These are phyloP conservation scores for Orbilia brochopaga DNA, from an alignment of 2,329 filamentous ascomycete species.

Conservation along the genomic window DNA sequence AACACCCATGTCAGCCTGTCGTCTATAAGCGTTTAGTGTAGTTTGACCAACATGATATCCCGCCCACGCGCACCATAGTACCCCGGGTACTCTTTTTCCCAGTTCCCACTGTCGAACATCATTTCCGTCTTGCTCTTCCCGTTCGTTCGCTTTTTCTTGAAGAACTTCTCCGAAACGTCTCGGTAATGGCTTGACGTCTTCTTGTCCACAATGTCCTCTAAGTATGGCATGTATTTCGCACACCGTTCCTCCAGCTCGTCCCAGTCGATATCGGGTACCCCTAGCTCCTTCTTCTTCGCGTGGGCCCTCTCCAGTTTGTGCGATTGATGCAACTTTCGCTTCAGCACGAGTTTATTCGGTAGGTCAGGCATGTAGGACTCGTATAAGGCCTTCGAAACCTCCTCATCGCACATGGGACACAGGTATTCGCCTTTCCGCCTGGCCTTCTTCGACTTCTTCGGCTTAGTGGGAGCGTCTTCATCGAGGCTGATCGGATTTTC, in stretches of 20 bases:
- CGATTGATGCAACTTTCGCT: slow-evolving; percentile 41
- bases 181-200: slow-evolving; percentile 33
- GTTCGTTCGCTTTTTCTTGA: slow-evolving; percentile 23
- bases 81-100: slow-evolving; percentile 43
- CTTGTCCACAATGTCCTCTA: slow-evolving; percentile 34
- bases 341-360: slow-evolving; percentile 21
- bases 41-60: slow-evolving; percentile 41
- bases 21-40: background rate
- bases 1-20: background rate
- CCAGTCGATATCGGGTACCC: slow-evolving; percentile 49
- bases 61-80: slow-evolving; percentile 46
- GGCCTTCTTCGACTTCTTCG: slow-evolving; percentile 29
- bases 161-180: slow-evolving; percentile 29
- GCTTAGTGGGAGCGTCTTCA: slow-evolving; percentile 9
- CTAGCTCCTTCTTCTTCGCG: slow-evolving; percentile 24
- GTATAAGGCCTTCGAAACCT: slow-evolving; percentile 36
- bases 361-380: slow-evolving; percentile 48
- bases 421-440: slow-evolving; percentile 16
- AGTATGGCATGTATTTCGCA: slow-evolving; percentile 26
- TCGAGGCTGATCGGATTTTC: slow-evolving; percentile 13
- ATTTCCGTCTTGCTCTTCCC: slow-evolving; percentile 27
- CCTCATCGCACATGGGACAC: slow-evolving; percentile 39
- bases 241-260: slow-evolving; percentile 27
- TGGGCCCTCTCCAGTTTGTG: slow-evolving; percentile 40
- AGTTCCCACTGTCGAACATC: slow-evolving; percentile 27